Base-by-base conservation (phyloP, 768 basidiomycete species). In the Auriculariales sp. region DNA sequence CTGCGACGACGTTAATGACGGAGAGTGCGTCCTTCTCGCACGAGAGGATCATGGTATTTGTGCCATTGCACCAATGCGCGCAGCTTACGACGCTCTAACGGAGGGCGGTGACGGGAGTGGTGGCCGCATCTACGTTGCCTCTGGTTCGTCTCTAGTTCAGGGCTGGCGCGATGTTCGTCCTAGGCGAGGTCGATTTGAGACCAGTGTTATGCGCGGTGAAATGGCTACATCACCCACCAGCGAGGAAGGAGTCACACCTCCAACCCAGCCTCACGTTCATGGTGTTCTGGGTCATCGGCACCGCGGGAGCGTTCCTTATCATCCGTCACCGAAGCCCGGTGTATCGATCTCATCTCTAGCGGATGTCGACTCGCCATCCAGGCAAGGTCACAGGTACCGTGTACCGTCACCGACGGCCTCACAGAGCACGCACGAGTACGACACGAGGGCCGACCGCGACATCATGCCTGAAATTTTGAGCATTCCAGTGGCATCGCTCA, bases 11-110 rank as follows among this genome's bases (percentile, higher is more conserved):
- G 72, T 94, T 25, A 77, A 83, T 1, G 90, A 95, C 42, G 95
- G 88, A 28, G 86, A 91, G 62, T 98, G 94, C 59, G 68, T 87
- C 32, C 69, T 94, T 11, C 68, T 99, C 27, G 88, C 85, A 52
- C 25, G n/a, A 33, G 46, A 47, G 46, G 46, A 47, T 6, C 11
- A 30, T 19, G 31, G 46, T 19, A 29, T 30, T 10, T 47, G 31
- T 24, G n/a, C 46, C 12, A 47, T 47, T n/a, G 46, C 46, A 22
- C 46, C 46, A 4, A 4, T 29, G 22, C n/a, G 28, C 5, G 25
- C 46, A 15, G 46, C 28, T 17, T 30, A 15, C 28, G 46, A 33
- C 14, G n/a, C 35, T 36, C 7, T 36, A 15, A 10, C 7, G 22
- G 39, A 44, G 11, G 10, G 22, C 4, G 19, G 22, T 4, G 39